Percentiles rank a stretch among this genome's conserved stretches.
Evolutionary conservation across 768 basidiomycete genomes (phyloP).

Genomic region (Fistulinella prunicolor): DNA sequence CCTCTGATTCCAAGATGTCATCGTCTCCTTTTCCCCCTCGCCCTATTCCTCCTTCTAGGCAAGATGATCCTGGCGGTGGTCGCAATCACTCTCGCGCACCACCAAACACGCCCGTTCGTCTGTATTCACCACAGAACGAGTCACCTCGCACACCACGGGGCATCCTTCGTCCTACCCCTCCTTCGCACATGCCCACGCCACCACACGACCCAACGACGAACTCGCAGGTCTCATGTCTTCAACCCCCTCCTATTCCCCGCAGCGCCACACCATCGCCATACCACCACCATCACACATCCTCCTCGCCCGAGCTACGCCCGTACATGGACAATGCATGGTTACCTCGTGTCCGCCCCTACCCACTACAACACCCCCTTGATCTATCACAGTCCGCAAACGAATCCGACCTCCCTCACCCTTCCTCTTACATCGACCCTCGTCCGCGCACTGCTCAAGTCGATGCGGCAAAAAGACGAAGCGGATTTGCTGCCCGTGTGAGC

Average conservation of each 20-base stretch:
- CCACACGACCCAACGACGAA: constrained; percentile 3
- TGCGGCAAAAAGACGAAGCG: constrained; percentile 9
- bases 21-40: constrained; percentile 20
- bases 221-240: constrained; percentile 1
- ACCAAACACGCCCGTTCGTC: constrained; percentile 1
- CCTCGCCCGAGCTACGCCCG: constrained; percentile 24
- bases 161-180: constrained; percentile 18
- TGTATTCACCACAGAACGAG: constrained; percentile 3
- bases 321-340: constrained; percentile 20
- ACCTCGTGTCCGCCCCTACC: constrained; percentile 19
- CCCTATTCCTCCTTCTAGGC: constrained; percentile 5
- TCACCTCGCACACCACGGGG: constrained; percentile 9
- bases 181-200: background rate
- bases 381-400: background rate
- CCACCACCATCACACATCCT: constrained; percentile 22
- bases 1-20: constrained; percentile 14
- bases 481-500: constrained; percentile 13
- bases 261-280: constrained; percentile 5
- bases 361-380: constrained; percentile 12
- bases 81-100: constrained; percentile 2
- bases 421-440: constrained; percentile 14
- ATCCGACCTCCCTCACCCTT: background rate
- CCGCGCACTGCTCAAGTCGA: constrained; percentile 12
- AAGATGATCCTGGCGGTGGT: constrained; percentile 5
- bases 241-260: constrained; percentile 10